phyloP scores from a whole-genome alignment of 2,329 filamentous ascomycete species.

The Paramyrothecium roridum region DNA sequence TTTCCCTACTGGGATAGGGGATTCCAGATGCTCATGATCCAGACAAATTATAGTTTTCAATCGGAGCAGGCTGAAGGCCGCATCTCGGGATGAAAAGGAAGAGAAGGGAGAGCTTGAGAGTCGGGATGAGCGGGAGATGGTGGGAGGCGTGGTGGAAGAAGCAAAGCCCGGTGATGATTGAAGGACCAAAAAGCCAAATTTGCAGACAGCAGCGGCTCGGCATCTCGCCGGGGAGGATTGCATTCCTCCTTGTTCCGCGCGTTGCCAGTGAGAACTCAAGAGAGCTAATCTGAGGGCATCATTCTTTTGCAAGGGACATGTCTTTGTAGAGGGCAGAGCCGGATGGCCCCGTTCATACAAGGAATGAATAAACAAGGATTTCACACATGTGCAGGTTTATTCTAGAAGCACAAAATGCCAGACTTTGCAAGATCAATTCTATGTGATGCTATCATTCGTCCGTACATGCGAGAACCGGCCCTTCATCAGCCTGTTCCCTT shows the following conservation, averaged over 20 bases:
- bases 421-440: neutral
- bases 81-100: neutral
- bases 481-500: neutral
- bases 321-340: neutral
- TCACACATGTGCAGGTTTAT: neutral
- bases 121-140: conserved; percentile 8
- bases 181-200: conserved; percentile 57
- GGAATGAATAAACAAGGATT: neutral
- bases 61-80: conserved; percentile 40
- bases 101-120: conserved; percentile 2
- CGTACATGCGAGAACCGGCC: neutral
- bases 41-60: conserved; percentile 48
- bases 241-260: conserved; percentile 18
- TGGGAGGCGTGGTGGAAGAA: conserved; percentile 6
- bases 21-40: conserved; percentile 23
- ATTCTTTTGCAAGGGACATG: conserved; percentile 7
- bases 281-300: conserved; percentile 55
- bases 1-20: neutral
- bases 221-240: conserved; percentile 8
- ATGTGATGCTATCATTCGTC: neutral
- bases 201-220: conserved; percentile 42
- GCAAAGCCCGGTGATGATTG: conserved; percentile 45
- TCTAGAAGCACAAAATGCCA: neutral
- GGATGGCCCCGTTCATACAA: too few relatives aligned
- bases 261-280: conserved; percentile 52